Evolutionary conservation across 1,284 basidiomycete genomes (phyloP), one percentile per base, ranked within the genome.

Genomic region (Malassezia psittaci): DNA sequence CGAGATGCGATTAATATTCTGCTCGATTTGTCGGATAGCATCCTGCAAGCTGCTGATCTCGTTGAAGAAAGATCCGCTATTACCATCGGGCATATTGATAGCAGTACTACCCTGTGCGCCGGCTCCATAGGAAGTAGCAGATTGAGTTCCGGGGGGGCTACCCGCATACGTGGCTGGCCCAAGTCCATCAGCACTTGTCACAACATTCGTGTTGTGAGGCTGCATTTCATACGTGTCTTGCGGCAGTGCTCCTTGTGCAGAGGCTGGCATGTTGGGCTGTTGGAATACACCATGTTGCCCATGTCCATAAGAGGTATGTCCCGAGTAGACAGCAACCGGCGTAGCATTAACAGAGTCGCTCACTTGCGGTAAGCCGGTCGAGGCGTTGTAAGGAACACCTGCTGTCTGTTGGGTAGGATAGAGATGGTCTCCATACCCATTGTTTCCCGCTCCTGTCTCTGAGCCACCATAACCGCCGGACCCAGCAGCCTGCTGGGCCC

Each of bases 371-470:
- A 37, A 9, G 7, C 37, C 38, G 1, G 48, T 45, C 39, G 18
- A 9, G 13, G 39, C 21, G 10, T 7, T 40, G 59, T 54, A 55
- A 32, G 39, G 40, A 21, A 43, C 45, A 29, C 53, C 59, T 8
- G 41, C 52, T 18, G 52, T 34, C 57, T 74, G 68, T 54, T 68
- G 71, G 33, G 70, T 63, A 3, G 71, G 71, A 51, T 65, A 74
- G 19, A 70, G 64, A 52, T 74, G 71, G 40, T 74, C 71, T n/a
- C 68, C 71, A 39, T 73, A 73, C 33, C 71, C 71, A 48, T 72
- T 69, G 66, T 74, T 72, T 37, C 68, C 66, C 5, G 42, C 15
- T 10, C 49, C 54, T 37, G 37, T 38, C n/a, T 42, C 45, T 12
- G 54, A 34, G 16, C 67, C 68, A 42, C 68, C 67, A 54, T 72